phyloP scores from a whole-genome alignment of 495 filamentous ascomycete genomes.

The Aspergillus mulundensis region DNA sequence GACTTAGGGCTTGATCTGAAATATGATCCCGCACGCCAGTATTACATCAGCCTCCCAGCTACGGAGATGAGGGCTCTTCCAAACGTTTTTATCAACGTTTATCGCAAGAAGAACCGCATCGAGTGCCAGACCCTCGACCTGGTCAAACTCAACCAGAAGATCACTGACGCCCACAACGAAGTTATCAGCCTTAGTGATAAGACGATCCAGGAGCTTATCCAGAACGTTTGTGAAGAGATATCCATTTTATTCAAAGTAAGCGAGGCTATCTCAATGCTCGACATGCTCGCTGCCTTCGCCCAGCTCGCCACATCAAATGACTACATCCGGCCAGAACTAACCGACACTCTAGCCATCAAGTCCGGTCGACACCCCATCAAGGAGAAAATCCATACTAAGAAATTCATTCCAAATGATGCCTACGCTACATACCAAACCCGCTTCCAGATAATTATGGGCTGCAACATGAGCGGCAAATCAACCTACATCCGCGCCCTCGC shows the following conservation, averaged over 20 bases:
- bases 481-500: conserved; percentile 90
- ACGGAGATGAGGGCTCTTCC: conserved; percentile 62
- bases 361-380: conserved; percentile 78
- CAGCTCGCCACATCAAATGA: conserved; percentile 72
- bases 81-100: conserved; percentile 72
- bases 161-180: conserved; percentile 74
- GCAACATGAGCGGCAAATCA: conserved; percentile 98
- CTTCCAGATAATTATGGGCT: conserved; percentile 92
- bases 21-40: conserved; percentile 73
- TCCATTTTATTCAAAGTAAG: conserved; percentile 71
- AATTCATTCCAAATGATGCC: conserved; percentile 84
- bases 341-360: conserved; percentile 72
- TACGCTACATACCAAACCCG: conserved; percentile 73
- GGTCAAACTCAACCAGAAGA: conserved; percentile 70
- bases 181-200: conserved; percentile 70
- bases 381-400: conserved; percentile 62
- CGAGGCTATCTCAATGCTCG: conserved; percentile 83
- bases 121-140: conserved; percentile 85
- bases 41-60: conserved; percentile 68
- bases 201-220: conserved; percentile 65
- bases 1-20: conserved; percentile 61
- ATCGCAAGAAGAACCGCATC: conserved; percentile 64
- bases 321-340: conserved; percentile 76
- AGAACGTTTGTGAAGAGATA: conserved; percentile 61
- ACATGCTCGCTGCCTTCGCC: conserved; percentile 85